Conservation (phyloP, 805 yeast species). For the Yamadazyma insecticola region DNA sequence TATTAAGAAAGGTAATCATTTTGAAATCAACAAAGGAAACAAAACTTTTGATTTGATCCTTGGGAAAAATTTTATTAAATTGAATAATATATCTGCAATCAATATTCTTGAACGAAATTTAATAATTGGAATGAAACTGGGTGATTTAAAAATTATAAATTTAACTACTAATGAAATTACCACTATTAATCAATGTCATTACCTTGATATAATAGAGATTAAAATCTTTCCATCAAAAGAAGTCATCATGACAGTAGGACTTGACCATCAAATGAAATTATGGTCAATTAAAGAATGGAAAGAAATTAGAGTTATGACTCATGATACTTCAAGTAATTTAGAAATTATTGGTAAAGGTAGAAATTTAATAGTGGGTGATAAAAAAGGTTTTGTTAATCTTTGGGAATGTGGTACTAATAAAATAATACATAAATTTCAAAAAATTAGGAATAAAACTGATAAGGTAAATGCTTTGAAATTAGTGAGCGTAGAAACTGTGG, state of each 20-base stretch:
- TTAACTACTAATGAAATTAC: conserved; percentile 3
- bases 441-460: conserved; percentile 16
- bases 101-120: conserved; percentile 5
- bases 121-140: conserved; percentile 12
- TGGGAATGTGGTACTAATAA: conserved; percentile 69
- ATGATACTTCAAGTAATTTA: conserved; percentile 40
- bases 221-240: conserved; percentile 60
- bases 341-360: conserved; percentile 61
- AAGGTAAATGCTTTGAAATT: conserved; percentile 13
- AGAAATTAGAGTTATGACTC: conserved; percentile 46
- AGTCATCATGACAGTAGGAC: conserved; percentile 56
- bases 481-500: not conserved
- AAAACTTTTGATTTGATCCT: conserved; percentile 4
- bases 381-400: conserved; percentile 52
- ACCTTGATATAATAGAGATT: conserved; percentile 38
- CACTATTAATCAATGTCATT: conserved; percentile 42
- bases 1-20: not conserved
- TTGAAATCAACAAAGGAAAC: not conserved
- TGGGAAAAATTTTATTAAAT: conserved; percentile 3
- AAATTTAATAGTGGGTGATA: conserved; percentile 49
- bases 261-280: conserved; percentile 54
- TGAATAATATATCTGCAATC: conserved; percentile 4
- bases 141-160: conserved; percentile 10
- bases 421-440: conserved; percentile 31
- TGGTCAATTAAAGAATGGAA: conserved; percentile 51